Conservation (phyloP, 2,329 filamentous ascomycete genomes). For the Mariannaea sp. region DNA sequence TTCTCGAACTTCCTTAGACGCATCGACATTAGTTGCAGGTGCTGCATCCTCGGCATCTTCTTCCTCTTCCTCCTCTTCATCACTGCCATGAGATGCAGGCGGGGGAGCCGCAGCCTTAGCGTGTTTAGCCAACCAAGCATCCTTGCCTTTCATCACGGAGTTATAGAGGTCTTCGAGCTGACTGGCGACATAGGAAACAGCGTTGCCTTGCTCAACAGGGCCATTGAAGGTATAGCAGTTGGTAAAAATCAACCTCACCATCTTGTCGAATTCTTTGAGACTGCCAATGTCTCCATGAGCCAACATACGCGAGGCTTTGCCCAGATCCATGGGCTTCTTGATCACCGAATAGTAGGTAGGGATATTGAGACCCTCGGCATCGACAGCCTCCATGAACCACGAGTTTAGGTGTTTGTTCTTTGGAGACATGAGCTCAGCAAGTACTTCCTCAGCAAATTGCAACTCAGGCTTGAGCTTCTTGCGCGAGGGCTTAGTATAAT, state of each 20-base stretch:
- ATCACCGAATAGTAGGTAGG: slow-evolving; percentile 92
- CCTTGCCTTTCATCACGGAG: slow-evolving; percentile 75
- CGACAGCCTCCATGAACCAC: slow-evolving; percentile 83
- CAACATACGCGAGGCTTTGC: slow-evolving; percentile 79
- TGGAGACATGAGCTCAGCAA: slow-evolving; percentile 76
- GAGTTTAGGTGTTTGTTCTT: slow-evolving; percentile 71
- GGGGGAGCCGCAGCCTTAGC: slow-evolving; percentile 60
- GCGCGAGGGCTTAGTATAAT: slow-evolving; percentile 77
- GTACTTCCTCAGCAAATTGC: slow-evolving; percentile 83
- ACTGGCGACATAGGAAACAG: slow-evolving; percentile 73
- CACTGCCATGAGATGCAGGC: slow-evolving; percentile 67
- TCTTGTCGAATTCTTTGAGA: slow-evolving; percentile 83
- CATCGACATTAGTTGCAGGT: slow-evolving; percentile 48
- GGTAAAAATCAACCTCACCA: slow-evolving; percentile 79
- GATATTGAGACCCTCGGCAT: slow-evolving; percentile 91
- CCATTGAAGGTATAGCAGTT: slow-evolving; percentile 94
- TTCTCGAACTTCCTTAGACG: slow-evolving; percentile 54
- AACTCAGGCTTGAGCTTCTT: slow-evolving; percentile 90
- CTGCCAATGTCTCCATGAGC: slow-evolving; percentile 78
- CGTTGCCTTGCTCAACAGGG: slow-evolving; percentile 61
- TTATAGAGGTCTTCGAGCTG: slow-evolving; percentile 77
- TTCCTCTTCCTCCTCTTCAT: slow-evolving; percentile 73
- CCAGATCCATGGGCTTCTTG: slow-evolving; percentile 95
- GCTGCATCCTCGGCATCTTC: slow-evolving; percentile 53
- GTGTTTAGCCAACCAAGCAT: slow-evolving; percentile 78